Evolutionary conservation across 208 protist species (phyloP).

Genomic region (Naegleria gruberi): DNA sequence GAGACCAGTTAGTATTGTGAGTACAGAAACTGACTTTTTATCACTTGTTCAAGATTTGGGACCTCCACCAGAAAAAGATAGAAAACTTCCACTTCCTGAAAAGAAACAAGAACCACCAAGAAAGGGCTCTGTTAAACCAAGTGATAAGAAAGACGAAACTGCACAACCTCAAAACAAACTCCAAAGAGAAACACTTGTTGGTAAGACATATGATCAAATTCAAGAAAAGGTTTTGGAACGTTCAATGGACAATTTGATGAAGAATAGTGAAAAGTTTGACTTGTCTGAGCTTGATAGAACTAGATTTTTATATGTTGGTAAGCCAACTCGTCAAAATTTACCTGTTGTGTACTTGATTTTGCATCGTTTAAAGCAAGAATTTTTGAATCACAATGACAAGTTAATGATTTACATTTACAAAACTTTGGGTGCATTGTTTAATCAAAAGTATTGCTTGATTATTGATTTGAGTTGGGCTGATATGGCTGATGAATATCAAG

Average conservation of each 20-base stretch:
- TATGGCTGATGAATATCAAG: constrained; percentile 6
- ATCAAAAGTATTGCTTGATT: not conserved
- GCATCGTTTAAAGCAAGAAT: not conserved
- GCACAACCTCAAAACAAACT: not conserved
- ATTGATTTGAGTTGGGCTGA: constrained; percentile 22
- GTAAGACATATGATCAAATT: constrained; percentile 6
- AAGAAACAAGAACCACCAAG: not conserved
- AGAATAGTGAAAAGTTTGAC: constrained; percentile 8
- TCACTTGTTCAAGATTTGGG: constrained; percentile 20
- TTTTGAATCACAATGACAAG: constrained; percentile 10
- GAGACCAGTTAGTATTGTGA: constrained; percentile 12
- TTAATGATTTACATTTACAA: constrained; percentile 17
- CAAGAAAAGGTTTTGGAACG: not conserved
- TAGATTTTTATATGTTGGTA: constrained; percentile 13
- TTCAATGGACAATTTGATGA: constrained; percentile 9
- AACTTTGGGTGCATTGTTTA: not conserved
- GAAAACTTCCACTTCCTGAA: not conserved
- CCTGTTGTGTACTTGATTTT: constrained; percentile 15
- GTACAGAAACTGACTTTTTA: constrained; percentile 23
- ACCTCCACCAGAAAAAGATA: constrained; percentile 17
- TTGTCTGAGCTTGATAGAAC: not conserved
- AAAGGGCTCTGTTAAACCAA: not conserved
- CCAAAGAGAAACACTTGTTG: not conserved
- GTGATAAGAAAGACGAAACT: not conserved
- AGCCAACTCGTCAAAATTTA: not conserved